These are phyloP conservation scores for Aureobasidium melanogenum DNA, from an alignment of 2,329 filamentous ascomycete species.

Conservation along the genomic window DNA sequence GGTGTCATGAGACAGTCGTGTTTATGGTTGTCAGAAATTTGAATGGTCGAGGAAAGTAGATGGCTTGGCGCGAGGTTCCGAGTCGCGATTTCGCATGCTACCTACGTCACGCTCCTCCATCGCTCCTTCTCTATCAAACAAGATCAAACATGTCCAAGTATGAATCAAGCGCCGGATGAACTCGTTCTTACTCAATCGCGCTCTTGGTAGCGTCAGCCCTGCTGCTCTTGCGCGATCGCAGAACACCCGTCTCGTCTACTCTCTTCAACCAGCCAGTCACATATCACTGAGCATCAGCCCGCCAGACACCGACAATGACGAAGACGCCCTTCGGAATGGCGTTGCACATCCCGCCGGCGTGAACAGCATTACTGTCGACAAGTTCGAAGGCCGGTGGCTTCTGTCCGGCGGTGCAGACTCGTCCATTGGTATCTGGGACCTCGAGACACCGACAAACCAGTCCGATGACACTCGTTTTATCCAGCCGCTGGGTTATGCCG, in stretches of 20 bases:
- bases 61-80: neutral
- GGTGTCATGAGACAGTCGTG: neutral
- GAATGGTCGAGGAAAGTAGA: neutral
- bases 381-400: conserved; percentile 72
- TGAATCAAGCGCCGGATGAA: conserved; percentile 47
- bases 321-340: conserved; percentile 19
- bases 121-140: neutral
- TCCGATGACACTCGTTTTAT: conserved; percentile 10
- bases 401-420: conserved; percentile 81
- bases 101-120: neutral
- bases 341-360: conserved; percentile 70
- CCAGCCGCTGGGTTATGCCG: conserved; percentile 41
- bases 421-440: conserved; percentile 77
- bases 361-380: conserved; percentile 70
- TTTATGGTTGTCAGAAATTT: neutral
- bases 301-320: conserved; percentile 21
- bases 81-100: neutral
- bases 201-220: conserved; percentile 57
- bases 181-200: conserved; percentile 66
- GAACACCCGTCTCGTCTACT: conserved; percentile 56
- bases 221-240: conserved; percentile 57
- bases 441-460: conserved; percentile 49
- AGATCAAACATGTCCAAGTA: neutral
- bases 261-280: conserved; percentile 58
- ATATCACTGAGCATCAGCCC: conserved; percentile 62